These are phyloP conservation scores for Fusarium protoensiforme DNA, from an alignment of 2,329 filamentous ascomycete genomes.

Conservation along the genomic window DNA sequence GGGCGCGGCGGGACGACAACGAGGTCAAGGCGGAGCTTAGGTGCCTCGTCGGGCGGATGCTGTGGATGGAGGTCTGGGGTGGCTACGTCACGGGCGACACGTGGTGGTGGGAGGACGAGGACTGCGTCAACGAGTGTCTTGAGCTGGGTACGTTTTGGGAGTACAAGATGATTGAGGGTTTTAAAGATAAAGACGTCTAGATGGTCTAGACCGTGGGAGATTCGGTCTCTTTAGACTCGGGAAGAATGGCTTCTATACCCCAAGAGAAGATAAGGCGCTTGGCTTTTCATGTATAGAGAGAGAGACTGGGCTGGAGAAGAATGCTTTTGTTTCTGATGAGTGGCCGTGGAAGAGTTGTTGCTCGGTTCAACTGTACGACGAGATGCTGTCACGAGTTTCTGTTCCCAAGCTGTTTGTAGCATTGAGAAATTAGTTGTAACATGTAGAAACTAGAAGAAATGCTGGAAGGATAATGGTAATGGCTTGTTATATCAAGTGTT, in stretches of 20 bases:
- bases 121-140: constrained; percentile 65
- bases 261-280: not conserved
- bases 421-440: not conserved
- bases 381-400: not conserved
- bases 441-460: not conserved
- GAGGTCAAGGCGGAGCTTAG: constrained; percentile 59
- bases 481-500: not conserved
- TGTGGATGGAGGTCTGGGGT: constrained; percentile 73
- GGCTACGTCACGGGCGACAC: constrained; percentile 57
- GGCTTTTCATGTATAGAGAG: not conserved
- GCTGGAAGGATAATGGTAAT: not conserved
- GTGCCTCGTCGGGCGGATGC: constrained; percentile 63
- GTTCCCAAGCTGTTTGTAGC: not conserved
- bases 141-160: constrained; percentile 67
- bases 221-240: not conserved
- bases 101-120: constrained; percentile 73
- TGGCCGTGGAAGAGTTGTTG: not conserved
- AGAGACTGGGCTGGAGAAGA: not conserved
- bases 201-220: not conserved
- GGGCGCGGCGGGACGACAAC: constrained; percentile 34
- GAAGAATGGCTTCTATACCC: not conserved
- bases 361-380: not conserved
- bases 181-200: constrained; percentile 53
- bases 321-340: not conserved
- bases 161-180: constrained; percentile 66